Evolutionary conservation across 805 yeast species (phyloP).

Genomic region (Debaryomyces tyrocola): DNA sequence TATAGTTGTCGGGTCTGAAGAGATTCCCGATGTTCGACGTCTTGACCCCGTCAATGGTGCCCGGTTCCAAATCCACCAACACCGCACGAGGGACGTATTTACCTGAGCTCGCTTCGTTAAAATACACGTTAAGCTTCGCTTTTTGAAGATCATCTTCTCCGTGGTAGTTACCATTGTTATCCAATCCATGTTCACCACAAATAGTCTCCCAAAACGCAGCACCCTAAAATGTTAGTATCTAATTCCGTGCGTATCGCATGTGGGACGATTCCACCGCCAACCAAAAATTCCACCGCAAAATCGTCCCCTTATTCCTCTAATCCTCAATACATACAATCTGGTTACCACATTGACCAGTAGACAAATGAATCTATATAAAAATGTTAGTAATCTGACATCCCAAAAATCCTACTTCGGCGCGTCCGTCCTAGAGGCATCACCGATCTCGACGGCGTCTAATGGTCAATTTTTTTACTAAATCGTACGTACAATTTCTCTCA

Average conservation of each 20-base stretch:
- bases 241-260: background rate
- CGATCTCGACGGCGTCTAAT: background rate
- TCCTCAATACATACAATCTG: constrained; percentile 65
- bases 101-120: constrained; percentile 81
- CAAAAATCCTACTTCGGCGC: background rate
- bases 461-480: background rate
- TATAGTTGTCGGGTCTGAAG: constrained; percentile 89
- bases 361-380: constrained; percentile 72
- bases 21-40: constrained; percentile 79
- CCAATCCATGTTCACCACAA: constrained; percentile 85
- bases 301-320: background rate
- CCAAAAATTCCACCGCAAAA: background rate
- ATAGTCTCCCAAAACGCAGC: constrained; percentile 94
- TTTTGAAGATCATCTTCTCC: constrained; percentile 46
- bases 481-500: constrained; percentile 26
- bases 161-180: constrained; percentile 69
- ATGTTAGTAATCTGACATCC: constrained; percentile 6
- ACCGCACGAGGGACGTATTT: constrained; percentile 95
- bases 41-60: constrained; percentile 84
- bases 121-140: constrained; percentile 74
- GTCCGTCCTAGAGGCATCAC: constrained; percentile 1
- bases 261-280: background rate
- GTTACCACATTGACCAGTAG: constrained; percentile 99
- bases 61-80: constrained; percentile 90
- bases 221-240: constrained; percentile 46